Conservation (phyloP, 2,329 filamentous ascomycete genomes). For the Hirsutella thompsonii region DNA sequence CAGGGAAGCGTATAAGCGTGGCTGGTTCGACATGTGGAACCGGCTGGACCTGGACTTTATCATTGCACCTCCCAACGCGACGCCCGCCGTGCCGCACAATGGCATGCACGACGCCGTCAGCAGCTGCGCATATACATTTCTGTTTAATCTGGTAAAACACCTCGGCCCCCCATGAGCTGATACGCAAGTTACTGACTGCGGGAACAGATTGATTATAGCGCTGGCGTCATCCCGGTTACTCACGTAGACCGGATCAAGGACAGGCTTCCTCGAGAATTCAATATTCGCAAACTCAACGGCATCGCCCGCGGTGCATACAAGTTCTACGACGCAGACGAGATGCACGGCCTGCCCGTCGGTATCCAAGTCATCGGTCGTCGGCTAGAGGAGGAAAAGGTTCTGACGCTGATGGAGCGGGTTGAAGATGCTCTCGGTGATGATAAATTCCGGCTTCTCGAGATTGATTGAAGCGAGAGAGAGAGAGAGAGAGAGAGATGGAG, state of each 20-base stretch:
- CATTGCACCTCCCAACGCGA: conserved; percentile 76
- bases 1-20: conserved; percentile 64
- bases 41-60: conserved; percentile 61
- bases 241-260: conserved; percentile 64
- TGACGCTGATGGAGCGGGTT: conserved; percentile 66
- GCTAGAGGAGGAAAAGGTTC: conserved; percentile 77
- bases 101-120: conserved; percentile 78
- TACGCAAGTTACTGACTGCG: background rate
- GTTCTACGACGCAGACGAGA: conserved; percentile 67
- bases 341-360: conserved; percentile 79
- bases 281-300: conserved; percentile 55
- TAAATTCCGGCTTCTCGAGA: conserved; percentile 36
- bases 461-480: conserved; percentile 31
- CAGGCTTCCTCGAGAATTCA: conserved; percentile 48
- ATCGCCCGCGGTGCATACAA: conserved; percentile 76
- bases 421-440: conserved; percentile 57
- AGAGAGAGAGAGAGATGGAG: too few species aligned
- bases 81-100: conserved; percentile 74
- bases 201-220: conserved; percentile 71
- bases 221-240: conserved; percentile 72
- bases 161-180: too few species aligned
- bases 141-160: conserved; percentile 68
- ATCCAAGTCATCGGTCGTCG: conserved; percentile 73
- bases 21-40: conserved; percentile 82
- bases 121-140: conserved; percentile 83